Conservation (phyloP, 495 filamentous ascomycete species). For the Annulohypoxylon bovei region DNA sequence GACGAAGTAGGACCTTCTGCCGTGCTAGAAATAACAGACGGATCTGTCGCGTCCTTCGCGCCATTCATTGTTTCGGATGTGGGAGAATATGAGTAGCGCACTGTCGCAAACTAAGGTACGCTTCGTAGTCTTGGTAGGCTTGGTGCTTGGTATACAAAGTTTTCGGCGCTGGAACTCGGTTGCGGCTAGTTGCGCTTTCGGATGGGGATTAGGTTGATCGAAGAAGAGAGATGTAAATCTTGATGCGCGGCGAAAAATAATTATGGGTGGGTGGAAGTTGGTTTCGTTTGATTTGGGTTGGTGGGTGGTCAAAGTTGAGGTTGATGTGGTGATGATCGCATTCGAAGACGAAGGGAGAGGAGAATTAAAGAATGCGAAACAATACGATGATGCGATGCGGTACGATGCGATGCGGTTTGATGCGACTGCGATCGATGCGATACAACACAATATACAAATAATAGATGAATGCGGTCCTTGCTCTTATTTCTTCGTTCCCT, state of each 20-base stretch:
- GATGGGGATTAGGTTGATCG: conserved; percentile 11
- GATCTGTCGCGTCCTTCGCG: conserved; percentile 31
- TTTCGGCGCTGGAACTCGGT: conserved; percentile 2
- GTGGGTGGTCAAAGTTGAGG: background rate
- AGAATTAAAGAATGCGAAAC: conserved; percentile 26
- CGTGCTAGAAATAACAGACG: conserved; percentile 9
- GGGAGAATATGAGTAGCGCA: conserved; percentile 14
- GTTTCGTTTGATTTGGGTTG: background rate
- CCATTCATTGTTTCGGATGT: conserved; percentile 35
- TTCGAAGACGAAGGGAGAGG: conserved; percentile 1
- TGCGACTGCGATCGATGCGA: conserved; percentile 13
- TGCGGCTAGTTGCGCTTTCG: conserved; percentile 13
- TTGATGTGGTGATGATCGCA: conserved; percentile 6
- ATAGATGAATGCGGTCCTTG: conserved; percentile 10
- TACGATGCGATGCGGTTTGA: conserved; percentile 24
- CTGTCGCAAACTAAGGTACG: conserved; percentile 25
- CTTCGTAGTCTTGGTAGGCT: conserved; percentile 2
- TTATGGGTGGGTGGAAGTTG: background rate
- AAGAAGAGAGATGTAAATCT: background rate
- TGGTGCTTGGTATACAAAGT: conserved; percentile 6
- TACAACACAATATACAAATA: conserved; percentile 12
- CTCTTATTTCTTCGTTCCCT: background rate
- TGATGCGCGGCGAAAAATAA: conserved; percentile 6
- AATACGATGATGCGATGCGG: conserved; percentile 13
- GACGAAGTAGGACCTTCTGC: conserved; percentile 11